Percentiles rank a stretch among this genome's conserved stretches.
Conservation (phyloP, 768 basidiomycete species). For the Albatrellus ellisii region DNA sequence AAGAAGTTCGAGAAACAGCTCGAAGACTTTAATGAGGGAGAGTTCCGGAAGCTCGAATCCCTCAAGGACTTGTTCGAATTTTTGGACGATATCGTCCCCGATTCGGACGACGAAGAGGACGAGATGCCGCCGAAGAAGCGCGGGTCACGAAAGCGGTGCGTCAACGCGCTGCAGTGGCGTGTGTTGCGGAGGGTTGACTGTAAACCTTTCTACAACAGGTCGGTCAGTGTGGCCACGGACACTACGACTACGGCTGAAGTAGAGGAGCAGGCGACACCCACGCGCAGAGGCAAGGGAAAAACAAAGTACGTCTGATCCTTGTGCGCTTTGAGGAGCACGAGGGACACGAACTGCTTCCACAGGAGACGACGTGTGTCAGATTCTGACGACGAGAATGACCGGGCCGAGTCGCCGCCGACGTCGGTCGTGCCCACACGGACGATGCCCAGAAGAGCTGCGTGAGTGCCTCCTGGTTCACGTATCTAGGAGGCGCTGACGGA, state of each 20-base stretch:
- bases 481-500: constrained; percentile 21
- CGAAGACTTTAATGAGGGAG: constrained; percentile 58
- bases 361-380: constrained; percentile 47
- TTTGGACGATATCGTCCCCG: constrained; percentile 60
- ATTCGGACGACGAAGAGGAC: constrained; percentile 33
- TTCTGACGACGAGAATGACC: constrained; percentile 22
- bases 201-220: constrained; percentile 30
- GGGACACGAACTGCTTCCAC: background rate
- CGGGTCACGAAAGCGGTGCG: constrained; percentile 37
- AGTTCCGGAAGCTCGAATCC: constrained; percentile 49
- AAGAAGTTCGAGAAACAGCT: constrained; percentile 67
- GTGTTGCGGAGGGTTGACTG: background rate
- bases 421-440: constrained; percentile 31
- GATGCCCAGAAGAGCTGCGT: constrained; percentile 50
- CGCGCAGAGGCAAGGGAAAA: constrained; percentile 20
- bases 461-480: constrained; percentile 21
- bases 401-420: constrained; percentile 23
- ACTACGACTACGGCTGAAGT: constrained; percentile 25
- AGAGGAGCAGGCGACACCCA: constrained; percentile 13
- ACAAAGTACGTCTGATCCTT: constrained; percentile 17
- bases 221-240: constrained; percentile 40
- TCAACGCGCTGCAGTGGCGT: constrained; percentile 8
- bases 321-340: background rate
- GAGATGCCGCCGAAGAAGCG: constrained; percentile 27
- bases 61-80: constrained; percentile 56